These are phyloP conservation scores for Xylaria sp. DNA, from an alignment of 2,329 filamentous ascomycete genomes.

Conservation along the genomic window DNA sequence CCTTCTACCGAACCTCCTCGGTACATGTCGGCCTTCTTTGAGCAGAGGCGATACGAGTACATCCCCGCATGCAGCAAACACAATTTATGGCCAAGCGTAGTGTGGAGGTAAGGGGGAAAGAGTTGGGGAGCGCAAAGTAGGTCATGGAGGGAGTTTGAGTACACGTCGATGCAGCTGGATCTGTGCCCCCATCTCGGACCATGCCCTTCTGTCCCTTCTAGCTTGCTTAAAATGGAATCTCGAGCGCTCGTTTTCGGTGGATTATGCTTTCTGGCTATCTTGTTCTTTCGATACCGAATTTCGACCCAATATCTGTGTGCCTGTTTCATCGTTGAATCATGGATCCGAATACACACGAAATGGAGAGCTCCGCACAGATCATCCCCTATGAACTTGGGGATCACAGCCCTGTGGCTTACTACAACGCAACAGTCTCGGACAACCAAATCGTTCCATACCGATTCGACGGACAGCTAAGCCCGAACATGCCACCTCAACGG, in stretches of 20 bases:
- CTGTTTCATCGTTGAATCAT: not conserved
- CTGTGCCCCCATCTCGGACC: not conserved
- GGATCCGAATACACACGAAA: not conserved
- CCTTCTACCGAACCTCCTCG: not conserved
- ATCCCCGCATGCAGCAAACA: not conserved
- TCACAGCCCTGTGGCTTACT: not conserved
- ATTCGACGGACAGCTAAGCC: not conserved
- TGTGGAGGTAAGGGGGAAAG: not conserved
- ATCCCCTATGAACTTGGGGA: not conserved
- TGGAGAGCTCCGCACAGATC: not conserved
- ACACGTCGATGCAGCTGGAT: not conserved
- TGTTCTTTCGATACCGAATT: not conserved
- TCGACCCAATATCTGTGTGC: not conserved
- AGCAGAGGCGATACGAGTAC: not conserved
- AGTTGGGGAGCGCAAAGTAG: not conserved
- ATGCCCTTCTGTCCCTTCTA: not conserved
- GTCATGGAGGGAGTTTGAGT: not conserved
- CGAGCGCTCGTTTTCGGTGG: not conserved
- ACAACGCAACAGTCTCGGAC: not conserved
- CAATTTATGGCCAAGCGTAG: not conserved
- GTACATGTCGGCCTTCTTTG: not conserved
- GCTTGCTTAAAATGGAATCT: slow-evolving; percentile 6
- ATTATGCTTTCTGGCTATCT: not conserved
- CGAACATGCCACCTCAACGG: not conserved
- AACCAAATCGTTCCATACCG: not conserved